A percentile compares a stretch with the other conserved stretches of the same genome.
Evolutionary conservation across 768 basidiomycete species (phyloP).

Genomic region (Boletellus sp.): DNA sequence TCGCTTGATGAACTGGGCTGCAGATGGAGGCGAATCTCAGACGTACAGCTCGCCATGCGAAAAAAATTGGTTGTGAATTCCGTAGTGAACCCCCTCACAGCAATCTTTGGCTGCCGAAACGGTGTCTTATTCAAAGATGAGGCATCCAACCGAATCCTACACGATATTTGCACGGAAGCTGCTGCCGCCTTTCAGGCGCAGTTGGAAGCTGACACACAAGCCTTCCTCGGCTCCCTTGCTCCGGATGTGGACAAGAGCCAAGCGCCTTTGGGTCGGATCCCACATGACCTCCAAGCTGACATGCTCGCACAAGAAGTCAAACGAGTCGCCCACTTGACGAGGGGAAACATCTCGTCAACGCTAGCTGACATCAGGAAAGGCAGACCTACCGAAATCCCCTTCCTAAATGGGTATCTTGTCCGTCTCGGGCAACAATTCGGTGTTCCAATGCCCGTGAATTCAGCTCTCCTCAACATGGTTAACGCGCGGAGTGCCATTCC

Average conservation of each 20-base stretch:
- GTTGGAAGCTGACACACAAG: constrained; percentile 37
- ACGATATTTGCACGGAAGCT: constrained; percentile 68
- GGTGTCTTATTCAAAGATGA: constrained; percentile 59
- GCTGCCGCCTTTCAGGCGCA: constrained; percentile 55
- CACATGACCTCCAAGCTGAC: constrained; percentile 41
- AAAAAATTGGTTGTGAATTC: constrained; percentile 81
- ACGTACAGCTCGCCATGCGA: constrained; percentile 66
- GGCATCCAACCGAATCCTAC: constrained; percentile 43
- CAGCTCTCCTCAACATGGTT: constrained; percentile 54
- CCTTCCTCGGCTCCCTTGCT: constrained; percentile 23
- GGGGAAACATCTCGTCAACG: constrained; percentile 77
- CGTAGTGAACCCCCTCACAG: constrained; percentile 82
- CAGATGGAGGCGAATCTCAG: constrained; percentile 60
- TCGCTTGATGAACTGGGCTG: constrained; percentile 54
- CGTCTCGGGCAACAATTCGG: constrained; percentile 54
- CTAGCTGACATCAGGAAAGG: constrained; percentile 64
- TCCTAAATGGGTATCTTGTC: constrained; percentile 78
- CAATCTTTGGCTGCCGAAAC: constrained; percentile 75
- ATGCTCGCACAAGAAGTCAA: constrained; percentile 55
- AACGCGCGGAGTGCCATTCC: constrained; percentile 57
- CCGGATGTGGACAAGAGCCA: constrained; percentile 21
- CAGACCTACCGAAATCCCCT: constrained; percentile 71
- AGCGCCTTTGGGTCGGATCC: constrained; percentile 37
- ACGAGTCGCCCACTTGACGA: constrained; percentile 55
- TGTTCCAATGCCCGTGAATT: constrained; percentile 56